Conservation (phyloP, 805 yeast genomes). For the Tetrapisispora phaffii region DNA sequence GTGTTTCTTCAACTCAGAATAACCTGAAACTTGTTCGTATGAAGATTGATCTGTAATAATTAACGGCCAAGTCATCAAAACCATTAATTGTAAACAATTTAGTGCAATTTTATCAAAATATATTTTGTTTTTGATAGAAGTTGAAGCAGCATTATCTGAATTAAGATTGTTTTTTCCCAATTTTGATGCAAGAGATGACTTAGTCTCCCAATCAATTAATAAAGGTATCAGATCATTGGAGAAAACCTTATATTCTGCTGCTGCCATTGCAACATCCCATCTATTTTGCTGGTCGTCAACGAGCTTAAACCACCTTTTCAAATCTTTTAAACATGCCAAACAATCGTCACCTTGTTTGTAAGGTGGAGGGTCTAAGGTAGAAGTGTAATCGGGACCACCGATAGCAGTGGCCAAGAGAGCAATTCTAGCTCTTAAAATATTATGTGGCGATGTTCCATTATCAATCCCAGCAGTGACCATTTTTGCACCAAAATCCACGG, state of each 20-base stretch:
- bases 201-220: constrained; percentile 59
- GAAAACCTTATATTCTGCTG: constrained; percentile 70
- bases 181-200: constrained; percentile 20
- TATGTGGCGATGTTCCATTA: constrained; percentile 6
- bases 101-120: constrained; percentile 52
- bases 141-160: constrained; percentile 9
- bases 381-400: constrained; percentile 76
- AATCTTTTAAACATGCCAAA: constrained; percentile 70
- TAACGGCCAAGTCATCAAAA: constrained; percentile 79
- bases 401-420: constrained; percentile 76
- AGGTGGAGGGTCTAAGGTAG: constrained; percentile 37
- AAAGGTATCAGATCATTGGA: constrained; percentile 65
- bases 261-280: constrained; percentile 79
- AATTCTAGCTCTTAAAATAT: constrained; percentile 56
- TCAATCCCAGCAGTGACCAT: neutral
- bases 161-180: constrained; percentile 14
- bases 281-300: constrained; percentile 66
- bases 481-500: neutral
- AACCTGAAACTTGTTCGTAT: constrained; percentile 46
- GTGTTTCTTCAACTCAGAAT: constrained; percentile 50
- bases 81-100: constrained; percentile 68
- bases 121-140: constrained; percentile 19
- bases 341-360: constrained; percentile 78
- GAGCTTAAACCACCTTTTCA: constrained; percentile 77
- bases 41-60: constrained; percentile 53